Conservation (phyloP, 805 yeast species). For the Nakazawaea populi region DNA sequence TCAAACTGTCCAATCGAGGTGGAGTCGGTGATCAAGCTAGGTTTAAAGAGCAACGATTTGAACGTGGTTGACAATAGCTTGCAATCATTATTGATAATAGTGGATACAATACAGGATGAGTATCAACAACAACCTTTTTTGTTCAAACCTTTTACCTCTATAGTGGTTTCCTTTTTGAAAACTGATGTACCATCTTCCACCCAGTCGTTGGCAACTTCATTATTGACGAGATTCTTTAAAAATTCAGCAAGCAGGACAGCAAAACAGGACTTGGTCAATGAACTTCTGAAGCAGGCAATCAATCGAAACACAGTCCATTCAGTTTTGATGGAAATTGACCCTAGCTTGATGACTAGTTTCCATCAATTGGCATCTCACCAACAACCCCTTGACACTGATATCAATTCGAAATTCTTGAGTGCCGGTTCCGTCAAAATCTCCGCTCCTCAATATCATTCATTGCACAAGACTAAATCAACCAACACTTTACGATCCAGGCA, state of each 20-base stretch:
- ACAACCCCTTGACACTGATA: background rate
- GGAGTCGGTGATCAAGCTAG: constrained; percentile 29
- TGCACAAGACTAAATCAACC: constrained; percentile 12
- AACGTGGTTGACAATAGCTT: constrained; percentile 37
- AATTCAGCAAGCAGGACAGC: constrained; percentile 31
- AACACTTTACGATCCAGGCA: constrained; percentile 3
- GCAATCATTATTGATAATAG: constrained; percentile 36
- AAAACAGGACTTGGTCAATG: constrained; percentile 37
- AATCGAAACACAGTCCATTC: constrained; percentile 17
- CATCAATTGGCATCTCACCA: constrained; percentile 1
- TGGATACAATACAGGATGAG: constrained; percentile 17
- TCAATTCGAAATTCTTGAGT: constrained; percentile 16
- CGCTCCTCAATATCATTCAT: constrained; percentile 1
- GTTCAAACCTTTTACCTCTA: constrained; percentile 23
- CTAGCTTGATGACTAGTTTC: constrained; percentile 17
- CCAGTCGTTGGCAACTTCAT: constrained; percentile 2
- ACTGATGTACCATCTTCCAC: constrained; percentile 4
- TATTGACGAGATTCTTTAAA: constrained; percentile 32
- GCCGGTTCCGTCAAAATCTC: constrained; percentile 24
- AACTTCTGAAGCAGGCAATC: constrained; percentile 30
- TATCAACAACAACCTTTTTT: constrained; percentile 24
- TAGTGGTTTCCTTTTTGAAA: constrained; percentile 18
- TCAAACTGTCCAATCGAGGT: constrained; percentile 42
- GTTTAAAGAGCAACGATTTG: constrained; percentile 32
- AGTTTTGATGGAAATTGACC: constrained; percentile 26